Evolutionary conservation across 2,329 filamentous ascomycete genomes (phyloP).

Genomic region (Rutstroemia sp.): DNA sequence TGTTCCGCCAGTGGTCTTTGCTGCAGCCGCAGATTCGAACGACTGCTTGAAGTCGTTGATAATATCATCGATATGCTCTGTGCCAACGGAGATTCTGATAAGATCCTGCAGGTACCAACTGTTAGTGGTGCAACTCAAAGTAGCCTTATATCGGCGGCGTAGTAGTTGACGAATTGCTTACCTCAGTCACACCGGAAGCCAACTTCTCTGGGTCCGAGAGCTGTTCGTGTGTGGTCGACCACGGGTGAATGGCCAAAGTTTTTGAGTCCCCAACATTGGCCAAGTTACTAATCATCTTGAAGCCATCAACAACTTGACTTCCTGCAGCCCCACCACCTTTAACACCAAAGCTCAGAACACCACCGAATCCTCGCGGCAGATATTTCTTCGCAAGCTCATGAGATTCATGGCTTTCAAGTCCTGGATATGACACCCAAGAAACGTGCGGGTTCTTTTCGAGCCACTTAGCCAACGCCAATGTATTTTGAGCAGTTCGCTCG

Average conservation of each 20-base stretch:
- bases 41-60: slow-evolving; percentile 93
- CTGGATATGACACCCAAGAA: slow-evolving; percentile 89
- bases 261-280: slow-evolving; percentile 96
- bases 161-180: slow-evolving; percentile 27
- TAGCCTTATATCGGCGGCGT: too few relatives aligned
- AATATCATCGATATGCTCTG: slow-evolving; percentile 95
- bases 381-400: slow-evolving; percentile 82
- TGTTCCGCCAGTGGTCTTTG: slow-evolving; percentile 27
- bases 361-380: slow-evolving; percentile 75
- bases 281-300: slow-evolving; percentile 92
- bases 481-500: slow-evolving; percentile 81
- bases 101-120: slow-evolving; percentile 51
- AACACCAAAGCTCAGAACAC: slow-evolving; percentile 87
- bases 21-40: slow-evolving; percentile 54
- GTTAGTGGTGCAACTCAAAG: not conserved
- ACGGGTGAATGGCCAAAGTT: slow-evolving; percentile 90
- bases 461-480: slow-evolving; percentile 71
- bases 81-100: slow-evolving; percentile 92
- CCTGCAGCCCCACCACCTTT: slow-evolving; percentile 82
- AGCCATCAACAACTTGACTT: slow-evolving; percentile 81
- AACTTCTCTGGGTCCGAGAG: slow-evolving; percentile 73
- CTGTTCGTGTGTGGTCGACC: slow-evolving; percentile 93
- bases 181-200: slow-evolving; percentile 74
- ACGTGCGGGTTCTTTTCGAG: slow-evolving; percentile 78
- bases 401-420: slow-evolving; percentile 71